Percentiles rank a stretch among this genome's conserved stretches.
These are phyloP conservation scores for Peniophora sp. DNA, from an alignment of 1,284 basidiomycete species.

Conservation along the genomic window DNA sequence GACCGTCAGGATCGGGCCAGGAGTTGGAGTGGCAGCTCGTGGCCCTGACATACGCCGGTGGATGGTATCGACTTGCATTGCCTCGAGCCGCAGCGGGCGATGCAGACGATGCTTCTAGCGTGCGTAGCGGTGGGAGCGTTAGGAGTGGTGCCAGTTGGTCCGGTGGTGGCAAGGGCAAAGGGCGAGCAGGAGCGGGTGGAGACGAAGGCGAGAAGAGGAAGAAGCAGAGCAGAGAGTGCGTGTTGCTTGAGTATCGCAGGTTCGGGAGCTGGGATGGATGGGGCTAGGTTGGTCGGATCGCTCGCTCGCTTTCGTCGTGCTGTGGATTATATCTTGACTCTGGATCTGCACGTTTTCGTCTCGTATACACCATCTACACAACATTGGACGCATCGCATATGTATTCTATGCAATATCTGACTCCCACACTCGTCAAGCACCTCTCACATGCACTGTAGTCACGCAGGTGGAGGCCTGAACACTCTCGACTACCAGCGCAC, in stretches of 20 bases:
- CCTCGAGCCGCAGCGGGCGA: slow-evolving; percentile 35
- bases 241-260: slow-evolving; percentile 65
- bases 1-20: slow-evolving; percentile 6
- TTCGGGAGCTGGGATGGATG: slow-evolving; percentile 85
- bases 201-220: slow-evolving; percentile 29
- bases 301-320: no score
- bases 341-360: no score
- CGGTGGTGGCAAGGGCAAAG: slow-evolving; percentile 53
- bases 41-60: slow-evolving; percentile 80
- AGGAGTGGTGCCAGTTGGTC: slow-evolving; percentile 30
- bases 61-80: slow-evolving; percentile 86
- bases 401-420: no score
- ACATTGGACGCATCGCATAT: no score
- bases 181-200: slow-evolving; percentile 47
- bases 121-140: slow-evolving; percentile 31
- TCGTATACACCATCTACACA: no score
- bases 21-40: slow-evolving; percentile 67
- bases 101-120: slow-evolving; percentile 14
- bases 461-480: no score
- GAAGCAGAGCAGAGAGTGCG: slow-evolving; percentile 58
- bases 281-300: slow-evolving; percentile 34
- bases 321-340: no score
- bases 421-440: no score
- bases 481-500: no score
- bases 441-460: no score